Base-by-base conservation (phyloP, 768 basidiomycete genomes). In the Pleurotus tuber-regium region DNA sequence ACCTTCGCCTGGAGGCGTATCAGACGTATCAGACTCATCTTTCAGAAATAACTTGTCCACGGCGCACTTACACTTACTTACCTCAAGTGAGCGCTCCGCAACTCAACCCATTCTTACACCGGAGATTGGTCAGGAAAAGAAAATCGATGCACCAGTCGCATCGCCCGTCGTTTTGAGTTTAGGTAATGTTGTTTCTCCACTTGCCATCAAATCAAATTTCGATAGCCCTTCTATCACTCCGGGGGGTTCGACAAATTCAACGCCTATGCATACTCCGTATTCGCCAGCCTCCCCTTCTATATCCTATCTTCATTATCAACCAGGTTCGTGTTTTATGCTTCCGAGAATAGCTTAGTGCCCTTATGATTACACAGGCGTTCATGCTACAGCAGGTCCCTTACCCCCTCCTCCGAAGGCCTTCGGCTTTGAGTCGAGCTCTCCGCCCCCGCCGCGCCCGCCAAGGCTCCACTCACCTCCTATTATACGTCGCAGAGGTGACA, bases 311-410 rank as follows among this genome's bases (percentile, higher is more conserved):
- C 67, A 74, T 58, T 87, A 88, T 59, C 77, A 86, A 53, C 84
- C 85, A 42, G 86, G 82, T 73, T 56, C 56, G 70, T 61, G 21
- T 33, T 14, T 39, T 35, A 18, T 44, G 25, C 33, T 24, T n/a
- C n/a, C 31, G 35, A 8, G 18, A 19, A 46, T 47, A 14, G 52
- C 54, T 50, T 19, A 25, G 6, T 31, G 23, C 24, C 48, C 60
- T 52, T 43, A 54, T 55, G 55, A 52, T 33, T 53, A 57, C 23
- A 33, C 58, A 73, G 78, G 80, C 43, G 59, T 84, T 1, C 84
- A 90, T 66, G 74, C 86, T 5, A 87, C 78, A 19, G 87, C 87
- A 35, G 85, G 86, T 3, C 87, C 88, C 41, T 73, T 87, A 53
- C 87, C 88, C 24, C 79, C 81, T 26, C 87, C 86, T 7, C 86